phyloP scores from a whole-genome alignment of 371 early-diverging fungal genomes.

The Catenaria anguillulae region DNA sequence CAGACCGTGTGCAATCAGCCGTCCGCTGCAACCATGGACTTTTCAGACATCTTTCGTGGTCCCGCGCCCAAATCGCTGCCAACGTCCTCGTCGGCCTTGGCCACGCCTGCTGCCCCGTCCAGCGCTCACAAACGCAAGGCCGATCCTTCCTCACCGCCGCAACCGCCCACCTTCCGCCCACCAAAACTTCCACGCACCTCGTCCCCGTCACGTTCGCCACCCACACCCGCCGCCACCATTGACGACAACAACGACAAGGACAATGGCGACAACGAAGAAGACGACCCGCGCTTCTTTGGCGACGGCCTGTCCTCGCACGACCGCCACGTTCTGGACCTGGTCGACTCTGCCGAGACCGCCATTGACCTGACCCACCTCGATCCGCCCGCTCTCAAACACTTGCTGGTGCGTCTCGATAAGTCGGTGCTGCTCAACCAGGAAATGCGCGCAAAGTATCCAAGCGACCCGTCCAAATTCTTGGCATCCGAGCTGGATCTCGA shows the following conservation, averaged over 20 bases:
- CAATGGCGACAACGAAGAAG: constrained; percentile 33
- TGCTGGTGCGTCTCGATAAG: constrained; percentile 68
- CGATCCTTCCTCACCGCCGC: neutral
- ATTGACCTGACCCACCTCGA: constrained; percentile 24
- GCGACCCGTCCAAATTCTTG: constrained; percentile 63
- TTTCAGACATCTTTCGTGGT: too few species aligned
- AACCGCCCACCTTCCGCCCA: neutral
- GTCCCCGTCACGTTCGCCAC: neutral
- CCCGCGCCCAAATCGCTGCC: too few species aligned
- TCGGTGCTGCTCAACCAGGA: constrained; percentile 73
- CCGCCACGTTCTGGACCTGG: constrained; percentile 57
- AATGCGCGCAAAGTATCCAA: constrained; percentile 64
- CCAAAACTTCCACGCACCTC: neutral
- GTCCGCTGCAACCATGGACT: too few species aligned
- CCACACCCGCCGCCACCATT: neutral
- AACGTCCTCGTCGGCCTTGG: too few species aligned
- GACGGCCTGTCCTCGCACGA: constrained; percentile 68
- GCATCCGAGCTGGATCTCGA: constrained; percentile 90
- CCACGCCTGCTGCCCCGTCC: too few species aligned
- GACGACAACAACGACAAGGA: constrained; percentile 23
- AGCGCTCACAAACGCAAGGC: neutral
- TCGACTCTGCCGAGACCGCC: constrained; percentile 61
- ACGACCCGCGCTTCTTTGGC: constrained; percentile 66
- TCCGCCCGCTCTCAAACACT: constrained; percentile 43
- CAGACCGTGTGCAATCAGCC: too few species aligned